Conservation (phyloP, 2,329 filamentous ascomycete species). For the Fusarium sp. region DNA sequence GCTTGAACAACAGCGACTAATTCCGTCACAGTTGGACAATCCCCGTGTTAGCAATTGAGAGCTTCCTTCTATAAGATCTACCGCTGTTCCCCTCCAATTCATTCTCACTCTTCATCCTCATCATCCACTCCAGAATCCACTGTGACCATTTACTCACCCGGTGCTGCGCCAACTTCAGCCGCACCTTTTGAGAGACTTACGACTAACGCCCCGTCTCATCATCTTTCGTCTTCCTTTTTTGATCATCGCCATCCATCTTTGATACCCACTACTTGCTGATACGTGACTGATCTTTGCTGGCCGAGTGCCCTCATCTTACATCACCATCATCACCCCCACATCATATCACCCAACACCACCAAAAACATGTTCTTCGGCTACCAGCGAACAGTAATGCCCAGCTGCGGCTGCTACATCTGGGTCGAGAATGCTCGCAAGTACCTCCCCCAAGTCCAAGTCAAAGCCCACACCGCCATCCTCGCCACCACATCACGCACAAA, state of each 20-base stretch:
- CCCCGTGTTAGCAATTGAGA: background rate
- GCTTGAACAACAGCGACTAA: background rate
- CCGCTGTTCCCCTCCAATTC: background rate
- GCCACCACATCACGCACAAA: conserved; percentile 62
- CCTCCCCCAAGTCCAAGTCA: conserved; percentile 69
- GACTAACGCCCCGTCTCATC: background rate
- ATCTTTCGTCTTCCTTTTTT: background rate
- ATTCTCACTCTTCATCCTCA: background rate
- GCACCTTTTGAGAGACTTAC: background rate
- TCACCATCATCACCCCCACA: background rate
- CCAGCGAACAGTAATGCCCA: background rate
- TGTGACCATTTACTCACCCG: background rate
- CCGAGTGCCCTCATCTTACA: background rate
- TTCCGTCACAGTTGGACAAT: background rate
- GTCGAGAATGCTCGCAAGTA: conserved; percentile 50
- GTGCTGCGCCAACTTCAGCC: background rate
- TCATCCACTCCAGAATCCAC: background rate
- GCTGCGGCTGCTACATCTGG: conserved; percentile 53
- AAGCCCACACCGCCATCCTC: conserved; percentile 71
- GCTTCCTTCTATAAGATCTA: conserved; percentile 8
- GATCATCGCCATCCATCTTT: background rate
- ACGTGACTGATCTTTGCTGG: background rate
- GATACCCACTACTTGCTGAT: background rate
- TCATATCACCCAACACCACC: background rate
- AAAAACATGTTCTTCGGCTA: conserved; percentile 1